These are phyloP conservation scores for Colletotrichum shisoi DNA, from an alignment of 2,329 filamentous ascomycete species.

Conservation along the genomic window DNA sequence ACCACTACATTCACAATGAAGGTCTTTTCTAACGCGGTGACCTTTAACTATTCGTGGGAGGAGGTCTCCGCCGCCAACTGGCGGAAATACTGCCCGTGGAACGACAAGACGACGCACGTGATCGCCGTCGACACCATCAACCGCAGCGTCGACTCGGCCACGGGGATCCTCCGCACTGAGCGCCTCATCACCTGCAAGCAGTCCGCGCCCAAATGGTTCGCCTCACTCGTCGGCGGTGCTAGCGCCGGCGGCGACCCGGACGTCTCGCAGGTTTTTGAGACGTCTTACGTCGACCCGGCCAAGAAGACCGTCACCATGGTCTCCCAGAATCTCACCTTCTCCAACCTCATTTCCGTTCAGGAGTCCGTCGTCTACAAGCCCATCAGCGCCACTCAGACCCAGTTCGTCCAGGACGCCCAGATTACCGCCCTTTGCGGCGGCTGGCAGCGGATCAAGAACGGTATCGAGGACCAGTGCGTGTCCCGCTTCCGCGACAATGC, in stretches of 20 bases:
- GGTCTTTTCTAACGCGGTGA: constrained; percentile 89
- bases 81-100: constrained; percentile 99
- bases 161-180: constrained; percentile 68
- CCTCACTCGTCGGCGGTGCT: constrained; percentile 75
- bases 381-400: constrained; percentile 66
- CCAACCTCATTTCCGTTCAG: constrained; percentile 87
- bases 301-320: constrained; percentile 94
- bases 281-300: constrained; percentile 88
- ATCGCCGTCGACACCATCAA: constrained; percentile 92
- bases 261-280: constrained; percentile 90
- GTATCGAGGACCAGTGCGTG: constrained; percentile 90
- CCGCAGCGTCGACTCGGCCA: constrained; percentile 65
- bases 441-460: constrained; percentile 96
- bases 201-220: constrained; percentile 78
- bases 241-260: constrained; percentile 62
- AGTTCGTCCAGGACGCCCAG: constrained; percentile 87
- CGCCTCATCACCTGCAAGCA: constrained; percentile 70
- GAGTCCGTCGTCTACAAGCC: constrained; percentile 92
- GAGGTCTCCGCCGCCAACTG: constrained; percentile 98
- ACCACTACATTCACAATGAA: constrained; percentile 70
- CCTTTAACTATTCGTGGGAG: constrained; percentile 98
- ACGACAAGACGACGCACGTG: constrained; percentile 97
- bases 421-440: constrained; percentile 95
- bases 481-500: constrained; percentile 93
- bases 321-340: constrained; percentile 92